These are phyloP conservation scores for Pholiota adiposa DNA, from an alignment of 1,284 basidiomycete species.

Conservation along the genomic window DNA sequence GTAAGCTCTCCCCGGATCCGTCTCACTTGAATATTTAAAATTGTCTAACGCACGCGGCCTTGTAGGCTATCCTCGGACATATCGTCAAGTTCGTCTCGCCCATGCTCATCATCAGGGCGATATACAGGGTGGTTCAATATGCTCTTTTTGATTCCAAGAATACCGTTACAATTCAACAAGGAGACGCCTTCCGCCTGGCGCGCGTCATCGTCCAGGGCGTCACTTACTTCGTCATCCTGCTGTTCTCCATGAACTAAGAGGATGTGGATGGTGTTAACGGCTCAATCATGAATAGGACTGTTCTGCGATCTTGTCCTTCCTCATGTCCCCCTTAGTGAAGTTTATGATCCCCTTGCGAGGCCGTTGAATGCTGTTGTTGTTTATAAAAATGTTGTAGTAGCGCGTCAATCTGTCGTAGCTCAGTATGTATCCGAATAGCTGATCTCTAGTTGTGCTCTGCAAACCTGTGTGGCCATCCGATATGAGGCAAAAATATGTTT, in stretches of 20 bases:
- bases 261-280: neutral
- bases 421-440: neutral
- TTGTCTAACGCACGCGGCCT: neutral
- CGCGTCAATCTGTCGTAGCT: neutral
- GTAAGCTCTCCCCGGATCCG: neutral
- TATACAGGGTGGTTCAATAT: slow-evolving; percentile 3
- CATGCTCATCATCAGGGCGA: neutral
- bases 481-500: too few relatives aligned
- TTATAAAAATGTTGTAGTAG: neutral
- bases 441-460: neutral
- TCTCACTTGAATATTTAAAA: neutral
- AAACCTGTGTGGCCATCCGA: neutral
- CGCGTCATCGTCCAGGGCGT: neutral
- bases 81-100: slow-evolving; percentile 6
- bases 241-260: neutral
- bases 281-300: neutral
- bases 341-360: neutral
- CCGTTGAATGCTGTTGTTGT: neutral
- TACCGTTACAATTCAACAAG: neutral
- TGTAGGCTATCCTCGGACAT: slow-evolving; percentile 8
- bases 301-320: neutral
- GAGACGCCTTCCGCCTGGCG: slow-evolving; percentile 1
- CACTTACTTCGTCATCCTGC: slow-evolving; percentile 3
- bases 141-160: neutral
- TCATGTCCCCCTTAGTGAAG: neutral